These are phyloP conservation scores for Syzygium aromaticum DNA, from an alignment of 345 rosid genomes.

Conservation along the genomic window DNA sequence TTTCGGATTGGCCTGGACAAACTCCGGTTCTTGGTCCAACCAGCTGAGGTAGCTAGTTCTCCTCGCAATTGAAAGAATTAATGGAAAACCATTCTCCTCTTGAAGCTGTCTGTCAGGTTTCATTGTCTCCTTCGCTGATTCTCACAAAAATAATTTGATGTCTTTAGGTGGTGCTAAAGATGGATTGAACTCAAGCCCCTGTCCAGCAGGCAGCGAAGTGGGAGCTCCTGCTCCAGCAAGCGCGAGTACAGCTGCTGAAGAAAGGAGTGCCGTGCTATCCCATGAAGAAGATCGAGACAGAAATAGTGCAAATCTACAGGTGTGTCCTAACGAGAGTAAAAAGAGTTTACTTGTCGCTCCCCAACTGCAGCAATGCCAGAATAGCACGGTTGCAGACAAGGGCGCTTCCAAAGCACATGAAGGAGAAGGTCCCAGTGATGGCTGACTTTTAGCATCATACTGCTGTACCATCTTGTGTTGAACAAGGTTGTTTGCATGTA, in stretches of 20 bases:
- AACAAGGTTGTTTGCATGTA: background rate
- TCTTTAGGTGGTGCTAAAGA: slow-evolving; percentile 29
- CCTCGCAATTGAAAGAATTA: background rate
- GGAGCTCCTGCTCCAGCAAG: slow-evolving; percentile 23
- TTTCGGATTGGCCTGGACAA: background rate
- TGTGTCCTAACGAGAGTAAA: slow-evolving; percentile 15
- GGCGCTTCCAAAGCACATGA: slow-evolving; percentile 2
- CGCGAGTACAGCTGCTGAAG: background rate
- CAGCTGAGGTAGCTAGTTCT: background rate
- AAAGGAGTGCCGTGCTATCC: background rate
- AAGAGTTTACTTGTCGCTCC: slow-evolving; percentile 16
- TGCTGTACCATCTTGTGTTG: background rate
- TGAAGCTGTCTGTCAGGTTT: background rate
- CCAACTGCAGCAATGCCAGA: slow-evolving; percentile 20
- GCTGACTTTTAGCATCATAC: background rate
- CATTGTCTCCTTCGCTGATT: background rate
- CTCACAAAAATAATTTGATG: background rate
- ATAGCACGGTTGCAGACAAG: slow-evolving; percentile 17
- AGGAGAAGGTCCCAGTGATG: slow-evolving; percentile 17
- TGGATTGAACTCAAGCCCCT: slow-evolving; percentile 1
- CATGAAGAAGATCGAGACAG: slow-evolving; percentile 17
- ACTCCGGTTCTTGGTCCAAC: background rate
- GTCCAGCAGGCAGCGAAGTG: slow-evolving; percentile 37
- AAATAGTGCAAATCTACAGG: slow-evolving; percentile 2
- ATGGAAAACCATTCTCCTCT: background rate